Conservation (phyloP, 2,329 filamentous ascomycete genomes). For the Diaporthe ampelina region DNA sequence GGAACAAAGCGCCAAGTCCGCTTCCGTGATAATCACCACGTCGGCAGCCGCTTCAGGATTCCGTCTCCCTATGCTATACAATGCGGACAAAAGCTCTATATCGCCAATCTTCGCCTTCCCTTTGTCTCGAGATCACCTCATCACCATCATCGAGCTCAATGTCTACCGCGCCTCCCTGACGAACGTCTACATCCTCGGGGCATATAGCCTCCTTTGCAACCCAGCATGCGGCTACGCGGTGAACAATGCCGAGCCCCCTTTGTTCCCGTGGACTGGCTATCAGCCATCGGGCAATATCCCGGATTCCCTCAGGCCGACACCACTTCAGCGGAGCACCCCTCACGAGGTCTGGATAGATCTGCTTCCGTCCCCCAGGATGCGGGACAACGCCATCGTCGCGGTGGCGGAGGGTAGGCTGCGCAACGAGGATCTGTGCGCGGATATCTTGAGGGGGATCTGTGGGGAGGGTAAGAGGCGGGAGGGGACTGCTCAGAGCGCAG, state of each 20-base stretch:
- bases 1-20: background rate
- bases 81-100: background rate
- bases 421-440: constrained; percentile 41
- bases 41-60: background rate
- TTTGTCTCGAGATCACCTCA: constrained; percentile 49
- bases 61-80: background rate
- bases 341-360: constrained; percentile 47
- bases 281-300: constrained; percentile 42
- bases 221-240: constrained; percentile 33
- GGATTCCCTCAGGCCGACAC: constrained; percentile 45
- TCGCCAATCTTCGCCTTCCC: constrained; percentile 41
- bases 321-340: constrained; percentile 44
- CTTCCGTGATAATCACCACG: background rate
- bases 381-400: constrained; percentile 45
- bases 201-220: constrained; percentile 44
- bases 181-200: constrained; percentile 51
- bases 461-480: background rate
- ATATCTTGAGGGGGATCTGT: constrained; percentile 27
- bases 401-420: constrained; percentile 35
- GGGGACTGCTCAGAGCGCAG: too few species aligned
- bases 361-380: constrained; percentile 44
- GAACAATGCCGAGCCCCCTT: constrained; percentile 39
- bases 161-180: constrained; percentile 52
- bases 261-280: constrained; percentile 37
- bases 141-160: constrained; percentile 55